Base-by-base conservation (phyloP, 768 basidiomycete genomes). In the Lactifluus pinguis region DNA sequence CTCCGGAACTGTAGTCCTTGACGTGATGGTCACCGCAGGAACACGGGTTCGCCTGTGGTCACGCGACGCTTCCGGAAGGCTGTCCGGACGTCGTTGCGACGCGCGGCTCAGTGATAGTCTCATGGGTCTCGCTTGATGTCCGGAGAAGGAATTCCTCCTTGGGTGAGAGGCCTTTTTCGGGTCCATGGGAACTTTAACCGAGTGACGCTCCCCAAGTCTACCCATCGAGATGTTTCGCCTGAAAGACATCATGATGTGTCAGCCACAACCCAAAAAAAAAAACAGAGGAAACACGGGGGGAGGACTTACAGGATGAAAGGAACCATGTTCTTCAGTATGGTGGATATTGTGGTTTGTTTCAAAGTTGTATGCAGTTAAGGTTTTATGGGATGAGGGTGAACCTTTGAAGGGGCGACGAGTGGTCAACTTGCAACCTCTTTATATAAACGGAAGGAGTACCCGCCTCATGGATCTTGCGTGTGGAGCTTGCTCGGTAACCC, bases 21-120 rank as follows among this genome's bases (percentile, higher is more conserved):
- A 52, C 19, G 57, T 62, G 48, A 56, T 62, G 10, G 61, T 62
- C 2, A 62, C 61, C 0, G 61, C 61, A 13, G 61, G 61, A 25
- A 62, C 41, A 13, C 61, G 61, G 1, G n/a, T 9, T 21, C 34
- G 52, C 6, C 10, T 57, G 19, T n/a, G 29, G 44, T 61, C 44
- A 32, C 30, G 42, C 30, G 44, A 1, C 11, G 15, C 19, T 2
- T 14, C 29, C 6, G 44, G 13, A 3, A 29, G 1, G 36, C 19
- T 45, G 14, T 14, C 29, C 5, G 60, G 41, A 19, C 42, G 39
- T 34, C 17, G 49, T 3, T 48, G 53, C 32, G 29, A 17, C 19
- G 49, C 30, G 19, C 6, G 36, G 15, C 39, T 34, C 25, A 5
- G 21, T 6, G 25, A 25, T 25, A 45, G 9, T 25, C 17, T 9